Evolutionary conservation across 2,329 filamentous ascomycete species (phyloP).

Genomic region (Botryotinia convoluta): DNA sequence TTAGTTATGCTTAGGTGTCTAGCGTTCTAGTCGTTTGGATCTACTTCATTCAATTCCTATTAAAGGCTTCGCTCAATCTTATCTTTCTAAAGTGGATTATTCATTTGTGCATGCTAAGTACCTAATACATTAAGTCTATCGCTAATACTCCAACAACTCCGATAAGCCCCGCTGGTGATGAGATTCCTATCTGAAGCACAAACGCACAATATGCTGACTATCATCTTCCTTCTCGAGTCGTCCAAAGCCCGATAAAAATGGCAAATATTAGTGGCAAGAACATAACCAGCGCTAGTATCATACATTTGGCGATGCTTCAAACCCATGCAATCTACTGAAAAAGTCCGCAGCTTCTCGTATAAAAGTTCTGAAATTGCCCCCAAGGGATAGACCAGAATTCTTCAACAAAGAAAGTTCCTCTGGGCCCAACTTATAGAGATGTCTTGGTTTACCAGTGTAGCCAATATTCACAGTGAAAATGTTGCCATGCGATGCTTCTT

Average conservation of each 20-base stretch:
- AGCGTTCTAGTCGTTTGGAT: no score
- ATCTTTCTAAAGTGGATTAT: not conserved
- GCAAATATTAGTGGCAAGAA: not conserved
- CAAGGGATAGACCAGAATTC: not conserved
- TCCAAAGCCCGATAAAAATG: not conserved
- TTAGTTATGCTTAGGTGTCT: not conserved
- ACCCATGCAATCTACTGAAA: not conserved
- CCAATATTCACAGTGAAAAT: not conserved
- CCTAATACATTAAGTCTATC: not conserved
- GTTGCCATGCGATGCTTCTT: not conserved
- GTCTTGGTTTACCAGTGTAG: not conserved
- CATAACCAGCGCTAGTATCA: not conserved
- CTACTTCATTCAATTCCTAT: not conserved
- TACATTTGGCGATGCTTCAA: accelerated
- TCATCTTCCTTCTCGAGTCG: not conserved
- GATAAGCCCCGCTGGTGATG: not conserved
- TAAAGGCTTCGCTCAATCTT: no score
- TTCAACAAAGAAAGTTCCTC: not conserved
- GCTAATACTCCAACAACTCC: not conserved
- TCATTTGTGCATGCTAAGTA: not conserved
- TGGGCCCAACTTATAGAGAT: not conserved
- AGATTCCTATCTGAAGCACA: not conserved
- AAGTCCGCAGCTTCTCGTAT: no score
- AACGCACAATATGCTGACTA: not conserved
- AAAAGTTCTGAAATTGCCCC: accelerated